Conservation (phyloP, 768 basidiomycete genomes). For the Cubamyces lactineus region DNA sequence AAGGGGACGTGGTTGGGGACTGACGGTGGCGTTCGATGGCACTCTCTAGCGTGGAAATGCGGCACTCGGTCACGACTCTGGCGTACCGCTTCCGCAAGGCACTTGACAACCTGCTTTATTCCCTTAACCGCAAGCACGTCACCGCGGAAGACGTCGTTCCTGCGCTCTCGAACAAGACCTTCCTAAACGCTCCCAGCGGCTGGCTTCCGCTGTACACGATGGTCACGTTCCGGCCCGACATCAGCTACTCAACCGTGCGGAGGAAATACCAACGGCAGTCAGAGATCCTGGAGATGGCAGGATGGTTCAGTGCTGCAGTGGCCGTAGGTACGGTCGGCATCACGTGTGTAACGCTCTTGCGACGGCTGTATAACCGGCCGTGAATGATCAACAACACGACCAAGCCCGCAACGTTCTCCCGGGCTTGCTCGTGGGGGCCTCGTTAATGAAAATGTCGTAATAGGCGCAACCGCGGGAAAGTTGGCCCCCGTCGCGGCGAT, state of each 20-base stretch:
- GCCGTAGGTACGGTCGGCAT: constrained; percentile 48
- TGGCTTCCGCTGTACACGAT: constrained; percentile 97
- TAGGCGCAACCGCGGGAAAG: constrained; percentile 21
- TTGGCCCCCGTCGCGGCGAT: constrained; percentile 17
- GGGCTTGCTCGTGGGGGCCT: constrained; percentile 5
- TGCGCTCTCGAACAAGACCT: constrained; percentile 29
- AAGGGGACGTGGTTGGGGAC: constrained; percentile 1
- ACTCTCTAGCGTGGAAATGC: constrained; percentile 82
- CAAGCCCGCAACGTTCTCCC: constrained; percentile 2
- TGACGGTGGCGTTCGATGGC: constrained; percentile 24
- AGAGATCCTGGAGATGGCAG: constrained; percentile 55
- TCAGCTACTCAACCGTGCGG: constrained; percentile 84
- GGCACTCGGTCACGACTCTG: constrained; percentile 85
- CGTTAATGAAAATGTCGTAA: constrained; percentile 30
- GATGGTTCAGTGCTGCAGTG: constrained; percentile 50
- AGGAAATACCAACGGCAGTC: constrained; percentile 72
- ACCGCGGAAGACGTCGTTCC: constrained; percentile 51
- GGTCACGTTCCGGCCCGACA: constrained; percentile 97
- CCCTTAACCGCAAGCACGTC: constrained; percentile 56
- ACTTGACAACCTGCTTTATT: constrained; percentile 74
- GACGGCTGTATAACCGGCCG: constrained; percentile 27
- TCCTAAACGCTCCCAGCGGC: constrained; percentile 55
- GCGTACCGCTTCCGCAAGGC: constrained; percentile 78
- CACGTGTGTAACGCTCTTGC: constrained; percentile 38
- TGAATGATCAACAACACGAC: constrained; percentile 13